These are phyloP conservation scores for Exsudoporus frostii DNA, from an alignment of 768 basidiomycete species.

Conservation along the genomic window DNA sequence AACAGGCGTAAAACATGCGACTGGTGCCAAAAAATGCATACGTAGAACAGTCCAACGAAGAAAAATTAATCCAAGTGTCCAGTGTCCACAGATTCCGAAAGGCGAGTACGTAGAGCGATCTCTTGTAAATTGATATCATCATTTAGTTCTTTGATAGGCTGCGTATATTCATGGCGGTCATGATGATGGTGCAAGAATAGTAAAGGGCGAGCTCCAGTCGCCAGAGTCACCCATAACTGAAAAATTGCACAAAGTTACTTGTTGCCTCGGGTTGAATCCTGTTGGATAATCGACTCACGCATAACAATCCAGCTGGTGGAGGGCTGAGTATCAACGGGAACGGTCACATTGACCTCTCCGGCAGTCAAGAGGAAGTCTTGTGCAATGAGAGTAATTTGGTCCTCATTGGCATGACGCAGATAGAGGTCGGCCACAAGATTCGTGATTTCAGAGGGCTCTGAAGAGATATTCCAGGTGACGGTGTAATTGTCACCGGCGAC, in stretches of 20 bases:
- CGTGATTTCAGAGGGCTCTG: constrained; percentile 44
- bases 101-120: background rate
- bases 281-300: constrained; percentile 30
- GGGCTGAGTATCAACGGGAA: constrained; percentile 37
- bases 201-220: constrained; percentile 44
- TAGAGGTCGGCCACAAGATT: constrained; percentile 42
- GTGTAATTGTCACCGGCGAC: constrained; percentile 35
- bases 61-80: constrained; percentile 5
- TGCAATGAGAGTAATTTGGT: constrained; percentile 36
- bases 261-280: background rate
- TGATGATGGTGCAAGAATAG: constrained; percentile 31
- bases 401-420: constrained; percentile 36
- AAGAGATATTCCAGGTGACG: constrained; percentile 47
- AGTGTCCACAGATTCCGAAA: constrained; percentile 11
- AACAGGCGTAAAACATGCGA: constrained; percentile 8
- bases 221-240: constrained; percentile 56
- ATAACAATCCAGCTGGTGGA: constrained; percentile 36
- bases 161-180: constrained; percentile 6
- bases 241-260: background rate
- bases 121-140: constrained; percentile 5
- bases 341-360: constrained; percentile 37
- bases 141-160: background rate
- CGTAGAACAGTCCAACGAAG: constrained; percentile 1
- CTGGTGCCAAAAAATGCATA: background rate
- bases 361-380: constrained; percentile 34